phyloP scores from a whole-genome alignment of 2,329 filamentous ascomycete species.

The Aspergillus sojae region DNA sequence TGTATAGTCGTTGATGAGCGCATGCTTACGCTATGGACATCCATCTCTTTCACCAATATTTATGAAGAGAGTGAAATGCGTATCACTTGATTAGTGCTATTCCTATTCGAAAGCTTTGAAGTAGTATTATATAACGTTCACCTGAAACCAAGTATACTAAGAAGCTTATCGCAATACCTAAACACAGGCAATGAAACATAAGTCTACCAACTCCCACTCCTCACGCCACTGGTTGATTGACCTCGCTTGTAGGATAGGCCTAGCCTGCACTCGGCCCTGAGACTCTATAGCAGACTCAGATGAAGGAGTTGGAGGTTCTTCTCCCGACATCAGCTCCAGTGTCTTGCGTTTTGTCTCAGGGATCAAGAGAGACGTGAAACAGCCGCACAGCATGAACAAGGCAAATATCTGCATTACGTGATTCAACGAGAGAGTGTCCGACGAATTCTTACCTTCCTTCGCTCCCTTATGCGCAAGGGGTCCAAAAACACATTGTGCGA shows the following conservation, averaged over 20 bases:
- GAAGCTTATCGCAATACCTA: background rate
- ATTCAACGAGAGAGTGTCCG: constrained; percentile 67
- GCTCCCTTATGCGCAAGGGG: constrained; percentile 63
- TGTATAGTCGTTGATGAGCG: background rate
- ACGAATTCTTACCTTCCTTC: constrained; percentile 42
- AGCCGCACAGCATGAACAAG: constrained; percentile 76
- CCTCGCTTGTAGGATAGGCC: background rate
- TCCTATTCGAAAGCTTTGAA: too few species aligned
- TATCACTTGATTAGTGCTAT: too few species aligned
- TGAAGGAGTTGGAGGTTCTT: constrained; percentile 42
- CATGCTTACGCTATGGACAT: background rate
- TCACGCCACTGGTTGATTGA: background rate
- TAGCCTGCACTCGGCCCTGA: background rate
- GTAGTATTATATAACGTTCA: too few species aligned
- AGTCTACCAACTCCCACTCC: too few species aligned
- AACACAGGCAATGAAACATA: background rate
- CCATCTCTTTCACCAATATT: background rate
- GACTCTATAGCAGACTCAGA: background rate
- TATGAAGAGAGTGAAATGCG: too few species aligned
- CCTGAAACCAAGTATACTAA: background rate
- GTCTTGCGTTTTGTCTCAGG: constrained; percentile 77
- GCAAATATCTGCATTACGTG: constrained; percentile 78
- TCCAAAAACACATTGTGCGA: constrained; percentile 67
- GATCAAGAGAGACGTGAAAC: constrained; percentile 69
- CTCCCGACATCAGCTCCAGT: constrained; percentile 70